Evolutionary conservation across 1,139 yeast genomes (phyloP).

Genomic region (Meyerozyma athensensis): DNA sequence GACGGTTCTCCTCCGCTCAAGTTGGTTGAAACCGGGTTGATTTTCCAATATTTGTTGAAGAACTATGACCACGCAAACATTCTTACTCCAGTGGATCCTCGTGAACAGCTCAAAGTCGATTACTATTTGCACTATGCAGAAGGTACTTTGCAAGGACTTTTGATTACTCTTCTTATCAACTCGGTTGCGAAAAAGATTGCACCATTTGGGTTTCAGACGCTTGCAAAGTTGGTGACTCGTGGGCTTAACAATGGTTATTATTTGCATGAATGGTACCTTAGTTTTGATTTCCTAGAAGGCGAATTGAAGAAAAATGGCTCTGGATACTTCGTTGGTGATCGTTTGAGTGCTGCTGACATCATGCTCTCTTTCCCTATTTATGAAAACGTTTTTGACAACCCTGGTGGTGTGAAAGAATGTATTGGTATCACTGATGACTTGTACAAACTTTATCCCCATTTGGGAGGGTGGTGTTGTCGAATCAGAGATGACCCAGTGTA

Average conservation of each 20-base stretch:
- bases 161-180: slow-evolving; percentile 39
- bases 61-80: slow-evolving; percentile 35
- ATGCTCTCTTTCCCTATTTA: slow-evolving; percentile 41
- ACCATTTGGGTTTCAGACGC: slow-evolving; percentile 43
- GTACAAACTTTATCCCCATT: slow-evolving; percentile 11
- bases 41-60: slow-evolving; percentile 38
- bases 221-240: slow-evolving; percentile 37
- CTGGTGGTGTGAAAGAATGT: slow-evolving; percentile 13
- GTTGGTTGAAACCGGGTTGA: slow-evolving; percentile 46
- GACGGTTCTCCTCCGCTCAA: slow-evolving; percentile 36
- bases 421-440: slow-evolving; percentile 12
- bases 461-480: slow-evolving; percentile 13
- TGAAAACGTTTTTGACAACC: slow-evolving; percentile 15
- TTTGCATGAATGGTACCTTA: slow-evolving; percentile 35
- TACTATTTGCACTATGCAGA: slow-evolving; percentile 54
- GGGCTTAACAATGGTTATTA: slow-evolving; percentile 42
- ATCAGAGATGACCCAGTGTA: slow-evolving; percentile 11
- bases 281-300: slow-evolving; percentile 39
- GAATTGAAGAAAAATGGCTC: slow-evolving; percentile 34
- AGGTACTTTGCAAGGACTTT: slow-evolving; percentile 49
- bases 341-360: slow-evolving; percentile 57
- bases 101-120: slow-evolving; percentile 38
- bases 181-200: slow-evolving; percentile 33
- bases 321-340: slow-evolving; percentile 52
- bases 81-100: slow-evolving; percentile 27